Evolutionary conservation across 352 stramenopile genomes (phyloP).

Genomic region (Thraustochytrium striatum): DNA sequence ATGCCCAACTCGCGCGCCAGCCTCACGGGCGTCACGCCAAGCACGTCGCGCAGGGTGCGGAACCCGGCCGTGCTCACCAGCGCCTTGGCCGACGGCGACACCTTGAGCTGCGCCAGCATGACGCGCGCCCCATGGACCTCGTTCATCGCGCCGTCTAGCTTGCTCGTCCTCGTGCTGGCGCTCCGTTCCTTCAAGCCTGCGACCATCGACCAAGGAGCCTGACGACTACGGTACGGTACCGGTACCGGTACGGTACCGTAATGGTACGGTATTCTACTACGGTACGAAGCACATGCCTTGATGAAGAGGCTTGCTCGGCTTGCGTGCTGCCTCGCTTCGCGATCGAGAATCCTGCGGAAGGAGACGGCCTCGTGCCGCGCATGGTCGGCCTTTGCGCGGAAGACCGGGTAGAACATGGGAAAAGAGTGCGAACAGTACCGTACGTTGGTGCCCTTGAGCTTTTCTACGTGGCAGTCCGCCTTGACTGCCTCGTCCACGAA

Average conservation of each 20-base stretch:
- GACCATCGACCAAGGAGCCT: too few relatives aligned
- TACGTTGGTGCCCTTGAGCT: slow-evolving; percentile 1
- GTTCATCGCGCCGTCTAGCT: background rate
- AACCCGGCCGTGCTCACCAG: slow-evolving; percentile 12
- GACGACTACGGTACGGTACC: too few relatives aligned
- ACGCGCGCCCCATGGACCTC: background rate
- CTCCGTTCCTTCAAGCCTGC: too few relatives aligned
- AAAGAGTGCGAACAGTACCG: slow-evolving; percentile 16
- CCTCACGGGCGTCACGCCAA: background rate
- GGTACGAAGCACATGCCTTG: too few relatives aligned
- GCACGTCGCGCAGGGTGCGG: background rate
- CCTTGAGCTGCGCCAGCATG: background rate
- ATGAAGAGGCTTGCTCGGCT: too few relatives aligned
- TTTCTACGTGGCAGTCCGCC: background rate
- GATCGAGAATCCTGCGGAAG: too few relatives aligned
- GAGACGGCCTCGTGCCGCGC: background rate
- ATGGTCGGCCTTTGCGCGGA: background rate
- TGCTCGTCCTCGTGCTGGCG: too few relatives aligned
- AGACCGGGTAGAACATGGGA: slow-evolving; percentile 18
- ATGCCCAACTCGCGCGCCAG: slow-evolving; percentile 23
- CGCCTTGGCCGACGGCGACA: background rate
- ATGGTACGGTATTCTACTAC: too few relatives aligned
- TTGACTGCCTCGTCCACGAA: slow-evolving; percentile 3
- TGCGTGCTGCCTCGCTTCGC: too few relatives aligned
- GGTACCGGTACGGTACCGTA: too few relatives aligned